Evolutionary conservation across 441 rosid species (phyloP).

Genomic region (Populus hybrid): DNA sequence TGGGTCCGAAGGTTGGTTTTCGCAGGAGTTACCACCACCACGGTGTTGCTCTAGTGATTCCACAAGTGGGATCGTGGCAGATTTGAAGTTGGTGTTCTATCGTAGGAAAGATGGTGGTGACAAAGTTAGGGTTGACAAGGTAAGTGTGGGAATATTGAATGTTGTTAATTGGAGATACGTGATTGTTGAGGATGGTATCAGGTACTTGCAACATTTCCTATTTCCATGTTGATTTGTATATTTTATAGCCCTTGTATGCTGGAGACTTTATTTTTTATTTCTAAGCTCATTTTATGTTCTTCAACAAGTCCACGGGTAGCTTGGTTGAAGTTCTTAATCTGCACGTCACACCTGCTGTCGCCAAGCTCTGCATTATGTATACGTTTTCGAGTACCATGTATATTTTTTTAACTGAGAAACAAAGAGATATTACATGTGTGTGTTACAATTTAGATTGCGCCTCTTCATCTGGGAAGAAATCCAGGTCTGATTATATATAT

Average conservation of each 20-base stretch:
- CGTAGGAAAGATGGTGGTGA: not conserved
- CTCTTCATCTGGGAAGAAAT: no score
- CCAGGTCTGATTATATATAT: no score
- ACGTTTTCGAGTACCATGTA: no score
- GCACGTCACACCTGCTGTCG: no score
- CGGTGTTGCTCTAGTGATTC: conserved; percentile 33
- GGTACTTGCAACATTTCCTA: conserved; percentile 54
- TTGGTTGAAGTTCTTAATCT: no score
- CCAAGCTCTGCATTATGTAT: no score
- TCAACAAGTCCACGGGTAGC: no score
- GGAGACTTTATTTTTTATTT: not conserved
- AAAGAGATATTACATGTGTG: no score
- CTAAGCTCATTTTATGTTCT: no score
- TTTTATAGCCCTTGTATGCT: not conserved
- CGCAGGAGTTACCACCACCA: conserved; percentile 42
- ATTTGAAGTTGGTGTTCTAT: conserved; percentile 34
- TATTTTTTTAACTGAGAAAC: no score
- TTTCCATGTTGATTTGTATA: conserved; percentile 4
- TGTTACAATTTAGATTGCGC: no score
- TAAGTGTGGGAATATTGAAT: conserved; percentile 43
- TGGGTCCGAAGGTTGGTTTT: conserved; percentile 37
- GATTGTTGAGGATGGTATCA: conserved; percentile 41
- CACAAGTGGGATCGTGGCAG: conserved; percentile 34
- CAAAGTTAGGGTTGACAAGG: conserved; percentile 27
- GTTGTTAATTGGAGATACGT: conserved; percentile 41